Percentiles rank a stretch among this genome's conserved stretches.
Evolutionary conservation across 768 basidiomycete genomes (phyloP).

Genomic region (Lentinula detonsa): DNA sequence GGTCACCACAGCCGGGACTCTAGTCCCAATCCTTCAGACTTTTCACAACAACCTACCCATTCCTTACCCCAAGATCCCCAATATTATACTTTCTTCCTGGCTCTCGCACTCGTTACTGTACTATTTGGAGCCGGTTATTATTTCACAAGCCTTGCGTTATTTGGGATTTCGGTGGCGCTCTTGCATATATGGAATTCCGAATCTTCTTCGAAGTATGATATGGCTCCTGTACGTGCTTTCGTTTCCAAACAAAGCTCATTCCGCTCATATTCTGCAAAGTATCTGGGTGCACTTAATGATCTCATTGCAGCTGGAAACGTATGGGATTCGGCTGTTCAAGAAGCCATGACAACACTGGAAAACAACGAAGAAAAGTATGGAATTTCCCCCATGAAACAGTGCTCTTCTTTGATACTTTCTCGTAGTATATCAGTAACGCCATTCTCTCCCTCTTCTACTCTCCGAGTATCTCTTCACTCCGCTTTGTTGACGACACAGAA

Average conservation of each 20-base stretch:
- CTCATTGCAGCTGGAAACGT: constrained; percentile 59
- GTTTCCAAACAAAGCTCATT: neutral
- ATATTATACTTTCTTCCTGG: constrained; percentile 33
- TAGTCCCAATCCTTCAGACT: constrained; percentile 25
- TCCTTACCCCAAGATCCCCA: constrained; percentile 26
- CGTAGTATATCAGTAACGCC: constrained; percentile 32
- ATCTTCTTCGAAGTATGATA: constrained; percentile 35
- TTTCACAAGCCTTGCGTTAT: constrained; percentile 29
- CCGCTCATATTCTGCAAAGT: constrained; percentile 31
- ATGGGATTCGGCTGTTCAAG: constrained; percentile 73
- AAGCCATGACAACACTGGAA: constrained; percentile 60
- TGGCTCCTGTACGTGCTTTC: constrained; percentile 43
- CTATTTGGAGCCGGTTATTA: constrained; percentile 40
- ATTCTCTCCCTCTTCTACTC: constrained; percentile 44
- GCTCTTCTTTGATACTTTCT: constrained; percentile 14
- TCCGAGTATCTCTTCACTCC: constrained; percentile 68
- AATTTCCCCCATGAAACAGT: neutral
- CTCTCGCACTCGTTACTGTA: constrained; percentile 30
- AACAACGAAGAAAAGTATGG: constrained; percentile 56
- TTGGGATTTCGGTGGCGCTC: constrained; percentile 32
- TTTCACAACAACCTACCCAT: constrained; percentile 16
- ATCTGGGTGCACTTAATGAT: constrained; percentile 59
- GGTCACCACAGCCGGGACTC: constrained; percentile 43
- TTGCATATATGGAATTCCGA: constrained; percentile 21
- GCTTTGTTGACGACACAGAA: constrained; percentile 71